Conservation (phyloP, 164 flowering plant species). For the Platanus orientalis region DNA sequence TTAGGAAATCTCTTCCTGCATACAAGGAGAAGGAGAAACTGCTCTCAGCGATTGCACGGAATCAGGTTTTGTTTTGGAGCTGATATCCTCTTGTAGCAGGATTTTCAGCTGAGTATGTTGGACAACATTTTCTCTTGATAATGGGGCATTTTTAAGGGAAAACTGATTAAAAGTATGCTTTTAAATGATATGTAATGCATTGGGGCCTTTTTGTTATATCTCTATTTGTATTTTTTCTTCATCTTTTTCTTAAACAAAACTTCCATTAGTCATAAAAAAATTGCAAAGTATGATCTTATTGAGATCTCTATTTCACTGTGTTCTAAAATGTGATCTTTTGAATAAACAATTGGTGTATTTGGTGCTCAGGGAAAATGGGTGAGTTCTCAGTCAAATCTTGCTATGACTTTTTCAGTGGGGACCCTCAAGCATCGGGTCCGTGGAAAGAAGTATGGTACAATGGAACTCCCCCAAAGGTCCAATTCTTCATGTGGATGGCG, state of each 20-base stretch:
- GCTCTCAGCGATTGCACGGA: conserved; percentile 87
- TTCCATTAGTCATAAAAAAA: no score
- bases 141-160: conserved; percentile 3
- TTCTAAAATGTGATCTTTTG: conserved; percentile 1
- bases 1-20: conserved; percentile 83
- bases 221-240: no score
- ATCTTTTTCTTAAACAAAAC: no score
- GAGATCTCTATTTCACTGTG: not conserved
- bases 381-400: no score
- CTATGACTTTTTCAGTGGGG: no score
- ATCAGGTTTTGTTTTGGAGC: conserved; percentile 62
- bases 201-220: no score
- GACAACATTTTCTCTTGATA: conserved; percentile 2
- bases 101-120: conserved; percentile 20
- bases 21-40: conserved; percentile 82
- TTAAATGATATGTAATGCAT: no score
- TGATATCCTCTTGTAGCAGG: conserved; percentile 13
- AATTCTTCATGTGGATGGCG: no score
- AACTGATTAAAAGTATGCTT: not conserved
- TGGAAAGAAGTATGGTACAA: no score
- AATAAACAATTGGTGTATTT: not conserved
- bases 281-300: not conserved
- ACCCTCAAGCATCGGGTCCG: no score
- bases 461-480: no score
- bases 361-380: no score